A percentile compares a stretch with the other conserved stretches of the same genome.
Evolutionary conservation across 2,329 filamentous ascomycete species (phyloP).

Genomic region (Neonectria sp.): DNA sequence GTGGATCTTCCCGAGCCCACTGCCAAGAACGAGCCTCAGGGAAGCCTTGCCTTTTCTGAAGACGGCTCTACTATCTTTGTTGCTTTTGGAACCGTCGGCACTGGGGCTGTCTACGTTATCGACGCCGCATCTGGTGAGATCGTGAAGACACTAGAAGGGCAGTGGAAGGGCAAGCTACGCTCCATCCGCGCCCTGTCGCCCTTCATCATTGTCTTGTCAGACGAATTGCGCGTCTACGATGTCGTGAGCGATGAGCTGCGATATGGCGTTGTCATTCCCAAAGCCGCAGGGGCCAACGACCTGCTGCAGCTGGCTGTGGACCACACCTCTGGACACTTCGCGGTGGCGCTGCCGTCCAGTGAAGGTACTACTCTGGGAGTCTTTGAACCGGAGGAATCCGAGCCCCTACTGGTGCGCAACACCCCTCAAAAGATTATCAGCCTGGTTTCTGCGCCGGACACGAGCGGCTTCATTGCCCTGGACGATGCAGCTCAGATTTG

Average conservation of each 20-base stretch:
- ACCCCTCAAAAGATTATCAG: conserved; percentile 74
- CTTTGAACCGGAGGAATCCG: conserved; percentile 73
- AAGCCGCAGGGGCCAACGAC: conserved; percentile 56
- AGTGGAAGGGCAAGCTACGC: conserved; percentile 76
- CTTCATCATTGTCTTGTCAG: conserved; percentile 82
- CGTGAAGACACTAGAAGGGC: conserved; percentile 75
- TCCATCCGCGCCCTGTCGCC: conserved; percentile 81
- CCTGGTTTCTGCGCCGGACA: conserved; percentile 74
- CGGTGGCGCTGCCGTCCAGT: conserved; percentile 68
- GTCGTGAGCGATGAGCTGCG: conserved; percentile 83
- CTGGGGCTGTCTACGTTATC: conserved; percentile 81
- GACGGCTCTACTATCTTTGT: conserved; percentile 89
- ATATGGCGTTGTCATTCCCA: conserved; percentile 73
- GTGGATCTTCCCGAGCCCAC: conserved; percentile 46
- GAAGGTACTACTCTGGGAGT: conserved; percentile 73
- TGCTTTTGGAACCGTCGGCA: conserved; percentile 68
- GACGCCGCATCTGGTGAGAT: conserved; percentile 79
- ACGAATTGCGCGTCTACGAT: conserved; percentile 85
- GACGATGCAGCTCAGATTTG: conserved; percentile 84
- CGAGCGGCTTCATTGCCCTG: conserved; percentile 81
- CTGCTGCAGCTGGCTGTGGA: conserved; percentile 82
- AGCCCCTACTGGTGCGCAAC: conserved; percentile 71
- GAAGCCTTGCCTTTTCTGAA: conserved; percentile 82
- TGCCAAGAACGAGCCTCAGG: conserved; percentile 62
- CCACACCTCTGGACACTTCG: conserved; percentile 74